phyloP scores from a whole-genome alignment of 805 yeast genomes.

The Phaffomyces opuntiae region DNA sequence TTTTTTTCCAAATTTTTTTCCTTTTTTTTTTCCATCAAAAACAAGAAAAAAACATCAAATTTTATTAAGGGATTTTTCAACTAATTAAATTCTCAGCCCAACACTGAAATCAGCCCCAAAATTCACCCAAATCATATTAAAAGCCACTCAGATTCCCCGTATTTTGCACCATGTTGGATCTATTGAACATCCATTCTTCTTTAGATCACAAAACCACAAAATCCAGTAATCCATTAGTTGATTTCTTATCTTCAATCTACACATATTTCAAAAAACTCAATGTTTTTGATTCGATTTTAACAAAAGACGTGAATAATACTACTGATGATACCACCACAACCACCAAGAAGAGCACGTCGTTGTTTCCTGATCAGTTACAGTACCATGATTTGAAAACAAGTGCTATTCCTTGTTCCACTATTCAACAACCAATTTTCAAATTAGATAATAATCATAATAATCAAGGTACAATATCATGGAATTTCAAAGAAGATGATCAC shows the following conservation, averaged over 20 bases:
- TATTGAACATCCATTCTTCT: constrained; percentile 4
- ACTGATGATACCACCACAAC: background rate
- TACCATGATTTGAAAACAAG: constrained; percentile 11
- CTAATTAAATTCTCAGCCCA: too few relatives aligned
- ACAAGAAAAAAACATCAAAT: too few relatives aligned
- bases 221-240: background rate
- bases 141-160: too few relatives aligned
- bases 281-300: constrained; percentile 13
- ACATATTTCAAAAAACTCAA: constrained; percentile 11
- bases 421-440: constrained; percentile 36
- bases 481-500: constrained; percentile 24
- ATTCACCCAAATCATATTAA: too few relatives aligned
- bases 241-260: constrained; percentile 3
- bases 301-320: constrained; percentile 1
- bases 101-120: too few relatives aligned
- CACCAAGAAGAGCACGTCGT: background rate
- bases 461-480: constrained; percentile 51
- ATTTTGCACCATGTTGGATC: constrained; percentile 4
- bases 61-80: too few relatives aligned
- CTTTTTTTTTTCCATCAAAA: too few relatives aligned
- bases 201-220: background rate
- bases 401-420: constrained; percentile 39
- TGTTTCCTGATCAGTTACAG: constrained; percentile 18
- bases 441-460: constrained; percentile 39
- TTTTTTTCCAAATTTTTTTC: too few relatives aligned